Evolutionary conservation across 108 stramenopile genomes (phyloP).

Genomic region (Pseudonitzschia delicatissima): DNA sequence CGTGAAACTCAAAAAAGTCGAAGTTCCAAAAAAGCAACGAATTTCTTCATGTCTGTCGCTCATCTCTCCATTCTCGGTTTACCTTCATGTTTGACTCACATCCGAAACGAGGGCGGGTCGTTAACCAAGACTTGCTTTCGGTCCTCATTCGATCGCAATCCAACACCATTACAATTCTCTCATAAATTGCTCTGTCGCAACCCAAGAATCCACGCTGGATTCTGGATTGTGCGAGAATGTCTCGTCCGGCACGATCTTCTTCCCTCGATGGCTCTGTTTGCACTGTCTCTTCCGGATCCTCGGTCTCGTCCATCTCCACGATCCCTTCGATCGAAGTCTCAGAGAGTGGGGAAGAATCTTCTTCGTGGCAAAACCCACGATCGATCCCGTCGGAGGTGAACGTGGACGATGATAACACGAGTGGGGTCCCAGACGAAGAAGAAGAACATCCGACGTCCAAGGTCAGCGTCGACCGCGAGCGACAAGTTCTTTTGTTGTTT

Average conservation of each 20-base stretch:
- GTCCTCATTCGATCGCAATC: no score
- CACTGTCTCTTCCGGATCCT: not conserved
- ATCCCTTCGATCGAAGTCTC: not conserved
- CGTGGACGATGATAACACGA: not conserved
- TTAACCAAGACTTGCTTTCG: no score
- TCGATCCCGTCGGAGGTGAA: not conserved
- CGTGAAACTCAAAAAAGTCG: no score
- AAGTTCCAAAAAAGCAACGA: no score
- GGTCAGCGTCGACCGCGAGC: conserved; percentile 43
- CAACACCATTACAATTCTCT: no score
- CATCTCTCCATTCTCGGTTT: no score
- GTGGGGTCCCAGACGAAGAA: not conserved
- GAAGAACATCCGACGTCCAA: not conserved
- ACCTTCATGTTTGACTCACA: no score
- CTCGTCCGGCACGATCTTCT: not conserved
- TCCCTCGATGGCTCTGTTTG: not conserved
- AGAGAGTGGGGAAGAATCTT: not conserved
- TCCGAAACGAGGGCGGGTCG: no score
- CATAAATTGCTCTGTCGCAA: no score
- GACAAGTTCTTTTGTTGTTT: conserved; percentile 85
- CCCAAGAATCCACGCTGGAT: no score
- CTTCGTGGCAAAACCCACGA: not conserved
- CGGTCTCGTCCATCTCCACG: not conserved
- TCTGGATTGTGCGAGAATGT: no score
- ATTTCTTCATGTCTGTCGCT: no score